Evolutionary conservation across 2,329 filamentous ascomycete species (phyloP).

Genomic region (Colletotrichum magnum): DNA sequence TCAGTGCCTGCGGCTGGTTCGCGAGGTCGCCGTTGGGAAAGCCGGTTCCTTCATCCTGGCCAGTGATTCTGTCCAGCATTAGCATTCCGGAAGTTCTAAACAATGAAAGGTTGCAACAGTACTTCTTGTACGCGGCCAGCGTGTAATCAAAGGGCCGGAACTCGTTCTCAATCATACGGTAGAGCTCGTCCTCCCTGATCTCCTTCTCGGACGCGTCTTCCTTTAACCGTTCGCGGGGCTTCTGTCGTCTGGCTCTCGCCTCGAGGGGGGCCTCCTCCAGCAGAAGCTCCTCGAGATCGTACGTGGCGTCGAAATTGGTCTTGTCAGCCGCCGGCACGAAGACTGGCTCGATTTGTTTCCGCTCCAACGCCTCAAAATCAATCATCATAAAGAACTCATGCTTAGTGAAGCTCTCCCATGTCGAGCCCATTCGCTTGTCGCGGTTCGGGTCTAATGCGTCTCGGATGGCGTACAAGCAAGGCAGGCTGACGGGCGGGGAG

Average conservation of each 20-base stretch:
- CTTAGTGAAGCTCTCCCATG: slow-evolving; percentile 87
- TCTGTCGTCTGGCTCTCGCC: slow-evolving; percentile 91
- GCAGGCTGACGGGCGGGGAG: slow-evolving; percentile 87
- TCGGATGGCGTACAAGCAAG: slow-evolving; percentile 90
- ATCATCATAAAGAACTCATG: slow-evolving; percentile 91
- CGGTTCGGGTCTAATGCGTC: slow-evolving; percentile 86
- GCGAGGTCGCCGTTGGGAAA: slow-evolving; percentile 35
- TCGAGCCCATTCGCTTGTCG: slow-evolving; percentile 84
- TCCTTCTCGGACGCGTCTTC: slow-evolving; percentile 96
- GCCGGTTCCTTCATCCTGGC: slow-evolving; percentile 24
- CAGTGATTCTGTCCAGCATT: slow-evolving; percentile 31
- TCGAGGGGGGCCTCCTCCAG: slow-evolving; percentile 96
- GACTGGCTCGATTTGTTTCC: slow-evolving; percentile 90
- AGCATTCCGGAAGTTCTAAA: slow-evolving; percentile 25
- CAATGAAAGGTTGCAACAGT: slow-evolving; percentile 48
- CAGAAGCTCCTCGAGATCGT: slow-evolving; percentile 93
- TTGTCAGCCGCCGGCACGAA: slow-evolving; percentile 97
- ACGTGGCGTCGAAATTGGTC: slow-evolving; percentile 99
- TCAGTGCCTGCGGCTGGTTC: slow-evolving; percentile 61
- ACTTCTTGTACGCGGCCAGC: slow-evolving; percentile 82
- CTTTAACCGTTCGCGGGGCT: slow-evolving; percentile 90
- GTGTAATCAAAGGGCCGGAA: slow-evolving; percentile 98
- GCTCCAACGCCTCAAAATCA: slow-evolving; percentile 87
- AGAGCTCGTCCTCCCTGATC: slow-evolving; percentile 93
- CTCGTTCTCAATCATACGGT: slow-evolving; percentile 92